phyloP scores from a whole-genome alignment of 192 early-diverging fungal genomes.

The Coemansia sp. region DNA sequence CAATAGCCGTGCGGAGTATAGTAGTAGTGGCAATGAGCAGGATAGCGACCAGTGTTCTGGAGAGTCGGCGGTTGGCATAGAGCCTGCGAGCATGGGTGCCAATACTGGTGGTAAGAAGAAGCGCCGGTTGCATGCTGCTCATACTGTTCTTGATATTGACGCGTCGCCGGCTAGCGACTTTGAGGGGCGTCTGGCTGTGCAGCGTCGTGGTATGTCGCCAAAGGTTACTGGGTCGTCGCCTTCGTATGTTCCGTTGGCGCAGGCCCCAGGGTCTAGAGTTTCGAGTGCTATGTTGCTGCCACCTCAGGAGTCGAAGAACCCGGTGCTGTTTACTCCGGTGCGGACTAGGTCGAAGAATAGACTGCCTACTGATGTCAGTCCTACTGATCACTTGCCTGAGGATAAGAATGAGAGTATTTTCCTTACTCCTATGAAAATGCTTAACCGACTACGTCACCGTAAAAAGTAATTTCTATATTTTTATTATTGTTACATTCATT shows the following conservation, averaged over 20 bases:
- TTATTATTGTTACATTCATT: background rate
- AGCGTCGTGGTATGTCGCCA: too few species aligned
- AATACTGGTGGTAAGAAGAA: conserved; percentile 34
- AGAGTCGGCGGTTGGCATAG: conserved; percentile 6
- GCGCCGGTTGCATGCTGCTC: conserved; percentile 39
- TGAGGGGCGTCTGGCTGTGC: background rate
- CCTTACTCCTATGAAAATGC: conserved; percentile 55
- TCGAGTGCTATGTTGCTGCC: conserved; percentile 2
- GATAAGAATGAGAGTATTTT: conserved; percentile 33
- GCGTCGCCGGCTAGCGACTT: background rate
- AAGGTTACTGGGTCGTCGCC: background rate
- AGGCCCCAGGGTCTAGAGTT: background rate
- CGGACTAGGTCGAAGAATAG: conserved; percentile 23
- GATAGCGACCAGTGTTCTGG: background rate
- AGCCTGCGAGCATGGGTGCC: background rate
- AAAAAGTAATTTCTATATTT: conserved; percentile 30
- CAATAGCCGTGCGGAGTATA: background rate
- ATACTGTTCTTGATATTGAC: conserved; percentile 27
- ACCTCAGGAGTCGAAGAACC: conserved; percentile 43
- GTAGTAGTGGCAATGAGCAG: background rate
- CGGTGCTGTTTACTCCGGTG: conserved; percentile 46
- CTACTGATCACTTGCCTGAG: background rate
- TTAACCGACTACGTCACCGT: conserved; percentile 45
- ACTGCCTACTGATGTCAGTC: background rate
- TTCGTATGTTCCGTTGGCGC: background rate